Base-by-base conservation (phyloP, 2,329 filamentous ascomycete species). In the Aspergillus pseudonomiae region DNA sequence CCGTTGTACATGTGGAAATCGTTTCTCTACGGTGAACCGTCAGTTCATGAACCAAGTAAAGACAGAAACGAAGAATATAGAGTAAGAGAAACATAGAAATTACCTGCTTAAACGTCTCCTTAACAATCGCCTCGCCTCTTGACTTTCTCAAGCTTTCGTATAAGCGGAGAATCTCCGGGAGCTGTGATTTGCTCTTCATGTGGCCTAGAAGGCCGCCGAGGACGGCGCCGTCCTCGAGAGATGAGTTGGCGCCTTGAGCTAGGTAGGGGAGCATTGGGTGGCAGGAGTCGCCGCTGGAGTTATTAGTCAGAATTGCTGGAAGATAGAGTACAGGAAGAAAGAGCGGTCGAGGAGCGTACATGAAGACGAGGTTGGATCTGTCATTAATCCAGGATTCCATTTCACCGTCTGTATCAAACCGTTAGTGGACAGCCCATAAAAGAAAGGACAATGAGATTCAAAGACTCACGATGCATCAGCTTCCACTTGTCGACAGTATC, bases 401-500 rank as follows among this genome's bases (percentile, higher is more conserved):
- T 65, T 86, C 82, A 2, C 79, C 78, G 52, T 81, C 79, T 82
- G 39, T 30, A 61, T 2, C 9, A 24, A 24, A n/a, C 6, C 45
- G 24, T 2, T 24, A 19, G 16, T 7, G 21, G 34, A 9, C 39
- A 36, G 12, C 34, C 34, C 6, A 16, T 32, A 10, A 3, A 16
- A 16, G 34, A 16, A 16, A 36, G 12, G 1, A 16, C 6, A 2
- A 7, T 16, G 34, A 6, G 16, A 36, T 5, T 5, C 1, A 16
- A 12, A 19, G 0, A 54, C 63, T 53, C 39, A 65, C 68, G 70
- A 48, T 86, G 82, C 85, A 91, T 73, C 39, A 92, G 74, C 71
- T 87, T 89, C 90, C 89, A 92, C 74, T 91, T 91, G 45, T 88
- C 84, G 0, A 91, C 87, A 1, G 76, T 81, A 43, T 85, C 82